phyloP scores from a whole-genome alignment of 1,284 basidiomycete species.

The Rhodotorula glutinis region DNA sequence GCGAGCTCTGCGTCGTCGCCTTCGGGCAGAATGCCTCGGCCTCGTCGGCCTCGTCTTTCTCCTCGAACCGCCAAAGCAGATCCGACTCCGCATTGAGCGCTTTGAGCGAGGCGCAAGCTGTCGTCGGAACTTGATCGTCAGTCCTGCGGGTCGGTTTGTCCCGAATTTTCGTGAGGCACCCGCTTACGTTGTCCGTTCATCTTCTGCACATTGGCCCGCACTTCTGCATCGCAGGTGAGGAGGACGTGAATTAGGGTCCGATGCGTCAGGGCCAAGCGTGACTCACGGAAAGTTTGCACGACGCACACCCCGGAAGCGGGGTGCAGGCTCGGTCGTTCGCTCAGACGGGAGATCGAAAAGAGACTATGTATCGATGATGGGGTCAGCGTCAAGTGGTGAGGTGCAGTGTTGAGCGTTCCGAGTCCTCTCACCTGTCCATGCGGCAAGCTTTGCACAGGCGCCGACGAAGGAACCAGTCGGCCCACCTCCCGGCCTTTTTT shows the following conservation, averaged over 20 bases:
- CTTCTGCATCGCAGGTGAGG: neutral
- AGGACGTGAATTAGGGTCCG: no score
- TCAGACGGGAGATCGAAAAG: no score
- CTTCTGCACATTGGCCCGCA: neutral
- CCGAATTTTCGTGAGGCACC: no score
- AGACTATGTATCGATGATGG: no score
- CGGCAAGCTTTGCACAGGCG: constrained; percentile 16
- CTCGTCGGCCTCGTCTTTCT: constrained; percentile 1
- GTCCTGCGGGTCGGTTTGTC: no score
- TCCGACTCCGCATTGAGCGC: neutral
- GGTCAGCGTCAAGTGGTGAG: neutral
- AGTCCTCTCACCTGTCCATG: neutral
- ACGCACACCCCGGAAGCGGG: no score
- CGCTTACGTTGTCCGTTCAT: neutral
- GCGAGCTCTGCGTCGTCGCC: no score
- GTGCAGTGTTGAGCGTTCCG: neutral
- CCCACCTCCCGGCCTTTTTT: neutral
- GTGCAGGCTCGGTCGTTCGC: no score
- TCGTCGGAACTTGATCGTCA: no score
- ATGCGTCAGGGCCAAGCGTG: no score
- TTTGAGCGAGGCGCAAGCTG: constrained; percentile 4
- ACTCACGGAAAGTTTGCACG: no score
- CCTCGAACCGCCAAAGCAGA: neutral
- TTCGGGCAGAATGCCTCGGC: neutral
- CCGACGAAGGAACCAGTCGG: constrained; percentile 10